A percentile compares a stretch with the other conserved stretches of the same genome.
These are phyloP conservation scores for Botrytis deweyae DNA, from an alignment of 2,329 filamentous ascomycete genomes.

Conservation along the genomic window DNA sequence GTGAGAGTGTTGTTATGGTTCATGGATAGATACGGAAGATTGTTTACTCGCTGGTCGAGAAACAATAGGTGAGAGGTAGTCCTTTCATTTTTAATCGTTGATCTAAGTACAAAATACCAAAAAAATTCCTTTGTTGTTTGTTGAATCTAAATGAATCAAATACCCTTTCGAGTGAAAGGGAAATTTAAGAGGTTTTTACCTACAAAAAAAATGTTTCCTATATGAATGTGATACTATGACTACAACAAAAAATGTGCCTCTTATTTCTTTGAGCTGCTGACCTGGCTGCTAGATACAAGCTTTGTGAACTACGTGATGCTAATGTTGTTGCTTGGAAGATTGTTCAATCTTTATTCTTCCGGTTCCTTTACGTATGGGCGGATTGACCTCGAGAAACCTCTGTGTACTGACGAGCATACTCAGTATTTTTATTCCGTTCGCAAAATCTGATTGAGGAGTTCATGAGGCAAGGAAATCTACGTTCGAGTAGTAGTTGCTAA, in stretches of 20 bases:
- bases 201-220: neutral
- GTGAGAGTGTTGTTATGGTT: neutral
- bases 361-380: neutral
- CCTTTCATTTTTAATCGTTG: neutral
- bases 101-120: neutral
- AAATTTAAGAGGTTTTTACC: neutral
- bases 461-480: neutral
- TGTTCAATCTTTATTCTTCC: neutral
- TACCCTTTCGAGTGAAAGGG: neutral
- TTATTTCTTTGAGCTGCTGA: neutral
- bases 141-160: neutral
- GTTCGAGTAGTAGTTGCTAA: neutral
- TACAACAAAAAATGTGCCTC: neutral
- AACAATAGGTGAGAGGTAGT: neutral
- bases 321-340: too few species aligned
- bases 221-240: neutral
- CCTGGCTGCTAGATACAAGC: neutral
- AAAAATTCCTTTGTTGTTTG: neutral
- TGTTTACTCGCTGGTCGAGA: neutral
- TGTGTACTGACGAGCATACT: neutral
- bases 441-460: neutral
- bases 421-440: neutral
- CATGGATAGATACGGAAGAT: neutral
- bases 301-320: neutral
- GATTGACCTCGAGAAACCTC: fast-evolving